These are phyloP conservation scores for Collybia sp. DNA, from an alignment of 768 basidiomycete genomes.

Conservation along the genomic window DNA sequence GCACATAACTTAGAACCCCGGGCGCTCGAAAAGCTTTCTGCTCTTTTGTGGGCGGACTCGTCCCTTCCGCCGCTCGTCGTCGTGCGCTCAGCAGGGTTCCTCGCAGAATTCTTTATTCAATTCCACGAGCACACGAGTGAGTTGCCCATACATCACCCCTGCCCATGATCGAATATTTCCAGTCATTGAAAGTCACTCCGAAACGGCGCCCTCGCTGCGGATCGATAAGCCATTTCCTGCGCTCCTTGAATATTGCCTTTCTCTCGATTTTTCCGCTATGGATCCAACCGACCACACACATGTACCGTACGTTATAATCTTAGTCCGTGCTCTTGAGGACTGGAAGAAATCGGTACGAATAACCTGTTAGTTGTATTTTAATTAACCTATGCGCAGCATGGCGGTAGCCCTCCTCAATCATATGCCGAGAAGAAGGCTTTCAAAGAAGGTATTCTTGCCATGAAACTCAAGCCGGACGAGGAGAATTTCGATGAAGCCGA, in stretches of 20 bases:
- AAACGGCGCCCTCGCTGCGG: slow-evolving; percentile 68
- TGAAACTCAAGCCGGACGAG: slow-evolving; percentile 78
- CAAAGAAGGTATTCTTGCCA: slow-evolving; percentile 57
- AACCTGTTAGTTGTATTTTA: not conserved
- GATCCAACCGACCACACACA: slow-evolving; percentile 90
- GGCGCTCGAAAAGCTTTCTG: slow-evolving; percentile 54
- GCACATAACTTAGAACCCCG: slow-evolving; percentile 70
- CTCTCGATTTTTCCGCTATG: slow-evolving; percentile 71
- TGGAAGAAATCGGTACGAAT: slow-evolving; percentile 73
- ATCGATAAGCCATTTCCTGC: slow-evolving; percentile 88
- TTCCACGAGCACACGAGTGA: slow-evolving; percentile 82
- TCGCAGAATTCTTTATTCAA: slow-evolving; percentile 86
- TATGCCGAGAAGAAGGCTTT: slow-evolving; percentile 71
- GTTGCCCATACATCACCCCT: slow-evolving; percentile 16
- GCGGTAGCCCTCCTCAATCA: slow-evolving; percentile 53
- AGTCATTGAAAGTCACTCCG: slow-evolving; percentile 91
- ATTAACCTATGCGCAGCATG: slow-evolving; percentile 44
- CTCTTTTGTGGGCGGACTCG: slow-evolving; percentile 63
- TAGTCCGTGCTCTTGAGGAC: slow-evolving; percentile 75
- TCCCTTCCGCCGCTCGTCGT: slow-evolving; percentile 65
- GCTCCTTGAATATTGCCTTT: slow-evolving; percentile 66
- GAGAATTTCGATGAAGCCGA: slow-evolving; percentile 98
- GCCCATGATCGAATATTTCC: not conserved
- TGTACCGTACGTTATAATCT: slow-evolving; percentile 85
- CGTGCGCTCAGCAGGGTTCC: slow-evolving; percentile 83